A percentile compares a stretch with the other conserved stretches of the same genome.
These are phyloP conservation scores for Termitomyces sp. DNA, from an alignment of 768 basidiomycete genomes.

Conservation along the genomic window DNA sequence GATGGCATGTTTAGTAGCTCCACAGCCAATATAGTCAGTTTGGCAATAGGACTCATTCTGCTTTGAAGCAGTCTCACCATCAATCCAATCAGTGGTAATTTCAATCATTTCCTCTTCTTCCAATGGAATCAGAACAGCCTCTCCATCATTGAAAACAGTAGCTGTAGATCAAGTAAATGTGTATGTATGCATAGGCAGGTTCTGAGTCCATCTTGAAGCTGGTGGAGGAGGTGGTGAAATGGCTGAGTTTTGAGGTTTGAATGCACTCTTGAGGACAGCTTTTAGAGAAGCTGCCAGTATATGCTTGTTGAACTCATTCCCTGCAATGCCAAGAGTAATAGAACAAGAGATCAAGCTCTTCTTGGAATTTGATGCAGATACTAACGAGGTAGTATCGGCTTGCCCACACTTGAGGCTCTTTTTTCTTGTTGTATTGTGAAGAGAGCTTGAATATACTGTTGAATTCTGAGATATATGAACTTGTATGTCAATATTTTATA, in stretches of 20 bases:
- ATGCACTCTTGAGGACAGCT: not conserved
- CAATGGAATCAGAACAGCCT: not conserved
- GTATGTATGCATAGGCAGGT: not conserved
- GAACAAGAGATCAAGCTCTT: not conserved
- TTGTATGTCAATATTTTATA: not conserved
- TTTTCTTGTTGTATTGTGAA: not conserved
- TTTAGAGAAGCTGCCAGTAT: not conserved
- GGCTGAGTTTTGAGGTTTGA: not conserved
- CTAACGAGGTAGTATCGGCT: not conserved
- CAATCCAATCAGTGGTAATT: slow-evolving; percentile 5
- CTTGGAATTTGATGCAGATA: not conserved
- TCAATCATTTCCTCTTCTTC: slow-evolving; percentile 2
- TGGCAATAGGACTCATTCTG: not conserved
- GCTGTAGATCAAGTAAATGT: not conserved
- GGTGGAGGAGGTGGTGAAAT: not conserved
- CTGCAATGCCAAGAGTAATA: too few species aligned
- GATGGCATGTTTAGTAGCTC: slow-evolving; percentile 18
- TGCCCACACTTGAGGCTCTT: not conserved
- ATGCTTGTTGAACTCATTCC: not conserved
- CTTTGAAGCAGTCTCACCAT: not conserved
- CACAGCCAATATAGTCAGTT: slow-evolving; percentile 17
- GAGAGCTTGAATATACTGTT: not conserved
- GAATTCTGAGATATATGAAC: not conserved
- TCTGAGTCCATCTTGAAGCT: not conserved
- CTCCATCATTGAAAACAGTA: not conserved